Conservation (phyloP, 2,329 filamentous ascomycete genomes). For the Dactylellina drechsleri region DNA sequence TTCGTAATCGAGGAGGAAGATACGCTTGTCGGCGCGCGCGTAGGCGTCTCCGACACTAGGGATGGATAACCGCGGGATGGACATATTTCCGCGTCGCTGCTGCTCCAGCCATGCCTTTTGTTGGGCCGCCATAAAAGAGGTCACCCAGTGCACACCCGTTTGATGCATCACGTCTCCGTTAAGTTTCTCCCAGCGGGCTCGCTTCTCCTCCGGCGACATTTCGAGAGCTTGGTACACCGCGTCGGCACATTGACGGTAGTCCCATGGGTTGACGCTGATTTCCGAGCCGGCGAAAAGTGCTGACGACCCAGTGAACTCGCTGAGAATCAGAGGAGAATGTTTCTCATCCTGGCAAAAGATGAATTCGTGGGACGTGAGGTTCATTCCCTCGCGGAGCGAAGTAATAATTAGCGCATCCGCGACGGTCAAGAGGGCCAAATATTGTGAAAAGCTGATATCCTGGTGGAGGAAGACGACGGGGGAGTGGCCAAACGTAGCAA, state of each 20-base stretch:
- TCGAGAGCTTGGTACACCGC: slow-evolving; percentile 85
- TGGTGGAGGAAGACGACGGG: slow-evolving; percentile 94
- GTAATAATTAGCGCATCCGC: slow-evolving; percentile 95
- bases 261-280: slow-evolving; percentile 92
- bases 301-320: slow-evolving; percentile 92
- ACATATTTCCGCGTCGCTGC: slow-evolving; percentile 82
- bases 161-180: slow-evolving; percentile 79
- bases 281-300: slow-evolving; percentile 83
- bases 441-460: slow-evolving; percentile 91
- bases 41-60: slow-evolving; percentile 74
- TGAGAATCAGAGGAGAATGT: slow-evolving; percentile 87
- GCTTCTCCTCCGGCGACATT: slow-evolving; percentile 79
- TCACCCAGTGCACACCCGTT: slow-evolving; percentile 87
- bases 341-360: slow-evolving; percentile 93
- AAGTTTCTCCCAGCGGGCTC: slow-evolving; percentile 77
- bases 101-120: slow-evolving; percentile 84
- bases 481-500: slow-evolving; percentile 90
- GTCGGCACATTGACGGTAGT: slow-evolving; percentile 86
- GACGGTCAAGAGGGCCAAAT: slow-evolving; percentile 87
- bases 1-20: slow-evolving; percentile 94
- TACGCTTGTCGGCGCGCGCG: slow-evolving; percentile 71
- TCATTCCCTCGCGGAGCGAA: slow-evolving; percentile 96
- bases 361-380: slow-evolving; percentile 92
- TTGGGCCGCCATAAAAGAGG: slow-evolving; percentile 76
- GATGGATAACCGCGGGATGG: slow-evolving; percentile 84